Conservation (phyloP, 1,284 basidiomycete genomes). For the Ganoderma resinaceum region DNA sequence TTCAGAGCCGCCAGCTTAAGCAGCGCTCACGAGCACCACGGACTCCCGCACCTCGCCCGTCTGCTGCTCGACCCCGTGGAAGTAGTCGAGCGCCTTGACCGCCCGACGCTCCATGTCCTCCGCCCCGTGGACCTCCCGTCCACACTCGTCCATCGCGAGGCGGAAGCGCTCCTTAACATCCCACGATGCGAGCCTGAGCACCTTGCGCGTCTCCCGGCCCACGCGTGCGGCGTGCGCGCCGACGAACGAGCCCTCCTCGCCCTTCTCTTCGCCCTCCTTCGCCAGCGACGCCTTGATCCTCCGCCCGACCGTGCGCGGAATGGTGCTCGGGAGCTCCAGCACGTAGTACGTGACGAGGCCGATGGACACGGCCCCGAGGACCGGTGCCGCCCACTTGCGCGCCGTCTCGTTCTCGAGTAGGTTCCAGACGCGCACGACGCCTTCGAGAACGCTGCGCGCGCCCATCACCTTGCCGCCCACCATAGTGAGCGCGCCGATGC, state of each 20-base stretch:
- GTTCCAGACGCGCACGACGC: slow-evolving; percentile 76
- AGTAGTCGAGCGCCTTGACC: slow-evolving; percentile 76
- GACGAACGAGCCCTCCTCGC: slow-evolving; percentile 63
- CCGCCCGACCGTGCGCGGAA: slow-evolving; percentile 92
- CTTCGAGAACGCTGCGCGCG: slow-evolving; percentile 79
- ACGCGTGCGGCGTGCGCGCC: slow-evolving; percentile 79
- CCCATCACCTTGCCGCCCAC: slow-evolving; percentile 85
- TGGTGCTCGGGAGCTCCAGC: slow-evolving; percentile 87
- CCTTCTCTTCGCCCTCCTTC: slow-evolving; percentile 46
- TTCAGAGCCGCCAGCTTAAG: slow-evolving; percentile 22
- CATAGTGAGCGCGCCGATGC: slow-evolving; percentile 89
- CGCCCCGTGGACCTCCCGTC: slow-evolving; percentile 77
- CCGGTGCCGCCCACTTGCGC: slow-evolving; percentile 89
- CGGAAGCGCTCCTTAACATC: slow-evolving; percentile 89
- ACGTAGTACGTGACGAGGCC: slow-evolving; percentile 87
- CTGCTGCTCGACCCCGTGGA: slow-evolving; percentile 64
- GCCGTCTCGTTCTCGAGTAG: slow-evolving; percentile 84
- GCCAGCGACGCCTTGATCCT: slow-evolving; percentile 70
- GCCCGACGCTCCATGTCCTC: slow-evolving; percentile 81
- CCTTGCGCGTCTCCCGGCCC: slow-evolving; percentile 91
- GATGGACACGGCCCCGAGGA: slow-evolving; percentile 78
- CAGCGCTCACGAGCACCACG: slow-evolving; percentile 32
- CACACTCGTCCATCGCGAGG: slow-evolving; percentile 79
- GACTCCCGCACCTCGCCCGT: slow-evolving; percentile 63
- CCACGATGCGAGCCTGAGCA: slow-evolving; percentile 92